Conservation (phyloP, 2,329 filamentous ascomycete species). For the Ophiostoma pallidulum region DNA sequence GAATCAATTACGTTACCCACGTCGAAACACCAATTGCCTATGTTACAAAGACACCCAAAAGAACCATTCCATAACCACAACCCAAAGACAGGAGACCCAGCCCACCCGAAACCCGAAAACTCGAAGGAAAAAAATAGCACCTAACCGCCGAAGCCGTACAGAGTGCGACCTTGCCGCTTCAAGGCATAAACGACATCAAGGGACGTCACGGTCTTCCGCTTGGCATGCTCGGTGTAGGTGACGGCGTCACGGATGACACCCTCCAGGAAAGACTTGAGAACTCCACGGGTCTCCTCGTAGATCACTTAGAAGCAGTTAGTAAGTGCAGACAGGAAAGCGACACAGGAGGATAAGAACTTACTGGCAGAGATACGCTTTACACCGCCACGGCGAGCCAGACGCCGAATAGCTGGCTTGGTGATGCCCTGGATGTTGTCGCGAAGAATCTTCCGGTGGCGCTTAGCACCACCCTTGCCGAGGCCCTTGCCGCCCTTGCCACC, state of each 20-base stretch:
- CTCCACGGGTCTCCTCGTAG: slow-evolving; percentile 70
- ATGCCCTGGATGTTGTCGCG: slow-evolving; percentile 99
- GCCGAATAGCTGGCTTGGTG: slow-evolving; percentile 95
- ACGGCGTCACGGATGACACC: slow-evolving; percentile 67
- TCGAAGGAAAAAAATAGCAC: slow-evolving; percentile 18
- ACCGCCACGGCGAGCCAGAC: slow-evolving; percentile 98
- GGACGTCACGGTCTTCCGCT: slow-evolving; percentile 70
- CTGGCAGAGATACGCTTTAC: slow-evolving; percentile 99
- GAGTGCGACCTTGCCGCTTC: slow-evolving; percentile 63
- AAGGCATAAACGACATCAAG: slow-evolving; percentile 59
- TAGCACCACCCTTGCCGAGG: slow-evolving; percentile 95
- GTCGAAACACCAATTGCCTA: slow-evolving; percentile 21
- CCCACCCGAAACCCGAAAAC: slow-evolving; percentile 10
- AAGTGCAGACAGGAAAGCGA: not conserved
- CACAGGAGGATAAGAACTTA: slow-evolving; percentile 35
- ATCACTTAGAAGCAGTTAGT: slow-evolving; percentile 43
- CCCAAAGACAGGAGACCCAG: slow-evolving; percentile 18
- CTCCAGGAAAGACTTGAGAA: slow-evolving; percentile 71
- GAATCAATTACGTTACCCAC: slow-evolving; percentile 21
- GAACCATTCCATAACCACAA: slow-evolving; percentile 21
- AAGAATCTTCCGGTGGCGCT: slow-evolving; percentile 98
- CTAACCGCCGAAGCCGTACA: slow-evolving; percentile 88
- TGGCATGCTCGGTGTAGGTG: slow-evolving; percentile 72
- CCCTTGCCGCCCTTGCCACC: slow-evolving; percentile 95
- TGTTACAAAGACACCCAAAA: slow-evolving; percentile 17